Percentiles rank a stretch among this genome's conserved stretches.
Conservation (phyloP, 2,329 filamentous ascomycete species). For the Cladobotryum mycophilum region DNA sequence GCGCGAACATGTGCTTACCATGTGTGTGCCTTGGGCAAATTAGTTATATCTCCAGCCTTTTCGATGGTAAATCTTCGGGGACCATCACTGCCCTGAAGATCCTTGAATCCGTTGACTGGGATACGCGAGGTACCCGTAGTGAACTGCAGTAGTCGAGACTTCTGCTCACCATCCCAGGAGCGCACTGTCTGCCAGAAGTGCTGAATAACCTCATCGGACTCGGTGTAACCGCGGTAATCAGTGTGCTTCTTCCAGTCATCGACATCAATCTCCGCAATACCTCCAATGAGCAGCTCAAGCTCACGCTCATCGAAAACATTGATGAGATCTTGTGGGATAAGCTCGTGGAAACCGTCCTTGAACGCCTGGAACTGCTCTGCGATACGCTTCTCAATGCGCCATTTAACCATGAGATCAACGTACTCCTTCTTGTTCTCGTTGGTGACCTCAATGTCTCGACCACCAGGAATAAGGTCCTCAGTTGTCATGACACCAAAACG, state of each 20-base stretch:
- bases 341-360: constrained; percentile 93
- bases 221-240: constrained; percentile 96
- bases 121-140: constrained; percentile 97
- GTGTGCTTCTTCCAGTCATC: constrained; percentile 99
- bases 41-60: constrained; percentile 85
- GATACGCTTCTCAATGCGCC: constrained; percentile 98
- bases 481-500: constrained; percentile 91
- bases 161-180: constrained; percentile 96
- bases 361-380: constrained; percentile 98
- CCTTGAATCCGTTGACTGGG: constrained; percentile 98
- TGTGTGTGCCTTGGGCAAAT: constrained; percentile 94
- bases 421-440: constrained; percentile 99
- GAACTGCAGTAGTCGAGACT: constrained; percentile 91
- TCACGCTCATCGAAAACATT: constrained; percentile 99
- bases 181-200: constrained; percentile 99
- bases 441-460: constrained; percentile 88
- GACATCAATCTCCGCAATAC: constrained; percentile 99
- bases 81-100: constrained; percentile 93
- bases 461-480: constrained; percentile 86
- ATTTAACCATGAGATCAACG: constrained; percentile 96
- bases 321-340: constrained; percentile 92
- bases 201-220: constrained; percentile 93
- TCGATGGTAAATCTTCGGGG: constrained; percentile 96
- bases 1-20: constrained; percentile 58
- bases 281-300: constrained; percentile 90